A percentile compares a stretch with the other conserved stretches of the same genome.
These are phyloP conservation scores for Panus rudis DNA, from an alignment of 768 basidiomycete species.

Conservation along the genomic window DNA sequence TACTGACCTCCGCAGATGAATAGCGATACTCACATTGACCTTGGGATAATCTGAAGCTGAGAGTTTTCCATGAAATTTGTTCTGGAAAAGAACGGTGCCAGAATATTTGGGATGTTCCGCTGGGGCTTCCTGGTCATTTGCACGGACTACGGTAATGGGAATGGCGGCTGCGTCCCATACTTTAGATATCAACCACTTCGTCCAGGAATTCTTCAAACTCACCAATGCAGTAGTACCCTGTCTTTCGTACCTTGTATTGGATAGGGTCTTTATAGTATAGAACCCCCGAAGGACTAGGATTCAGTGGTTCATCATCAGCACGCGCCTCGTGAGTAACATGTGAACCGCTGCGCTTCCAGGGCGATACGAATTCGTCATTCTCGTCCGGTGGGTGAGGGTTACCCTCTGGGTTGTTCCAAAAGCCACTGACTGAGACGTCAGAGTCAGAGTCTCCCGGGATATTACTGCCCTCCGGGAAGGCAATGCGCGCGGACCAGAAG, in stretches of 20 bases:
- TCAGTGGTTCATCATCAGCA: slow-evolving; percentile 25
- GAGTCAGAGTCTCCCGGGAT: slow-evolving; percentile 16
- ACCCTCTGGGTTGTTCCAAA: slow-evolving; percentile 24
- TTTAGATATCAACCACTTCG: not conserved
- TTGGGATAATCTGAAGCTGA: slow-evolving; percentile 96
- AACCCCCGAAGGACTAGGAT: slow-evolving; percentile 43
- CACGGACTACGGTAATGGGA: slow-evolving; percentile 73
- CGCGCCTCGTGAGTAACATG: slow-evolving; percentile 3
- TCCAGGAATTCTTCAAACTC: slow-evolving; percentile 23
- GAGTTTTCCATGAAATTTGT: slow-evolving; percentile 82
- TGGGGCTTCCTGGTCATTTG: slow-evolving; percentile 31
- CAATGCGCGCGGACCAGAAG: slow-evolving; percentile 83
- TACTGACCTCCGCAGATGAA: not conserved
- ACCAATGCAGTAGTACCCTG: slow-evolving; percentile 97
- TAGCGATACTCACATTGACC: slow-evolving; percentile 62
- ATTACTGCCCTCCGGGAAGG: slow-evolving; percentile 31
- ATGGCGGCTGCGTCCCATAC: slow-evolving; percentile 56
- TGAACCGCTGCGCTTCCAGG: slow-evolving; percentile 33
- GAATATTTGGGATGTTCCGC: slow-evolving; percentile 71
- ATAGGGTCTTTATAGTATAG: slow-evolving; percentile 64
- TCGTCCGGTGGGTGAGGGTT: slow-evolving; percentile 48
- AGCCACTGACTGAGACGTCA: not conserved
- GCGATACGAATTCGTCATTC: slow-evolving; percentile 41
- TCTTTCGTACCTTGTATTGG: slow-evolving; percentile 75
- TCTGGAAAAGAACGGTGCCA: slow-evolving; percentile 79